Percentiles rank a stretch among this genome's conserved stretches.
phyloP scores from a whole-genome alignment of 2,329 filamentous ascomycete genomes.

The Colletotrichum melonis region DNA sequence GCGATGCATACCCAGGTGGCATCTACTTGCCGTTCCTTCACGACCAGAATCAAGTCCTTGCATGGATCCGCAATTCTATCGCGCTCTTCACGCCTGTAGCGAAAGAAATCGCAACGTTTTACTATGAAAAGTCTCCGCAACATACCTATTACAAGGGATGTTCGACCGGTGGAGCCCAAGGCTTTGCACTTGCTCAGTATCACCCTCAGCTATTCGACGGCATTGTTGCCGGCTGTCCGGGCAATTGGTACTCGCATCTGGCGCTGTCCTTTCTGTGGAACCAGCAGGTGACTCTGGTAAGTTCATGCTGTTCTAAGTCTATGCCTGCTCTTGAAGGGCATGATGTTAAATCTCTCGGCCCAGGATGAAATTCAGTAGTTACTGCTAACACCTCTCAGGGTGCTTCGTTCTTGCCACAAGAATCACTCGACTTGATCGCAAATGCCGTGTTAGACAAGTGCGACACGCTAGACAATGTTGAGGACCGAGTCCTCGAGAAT shows the following conservation, averaged over 20 bases:
- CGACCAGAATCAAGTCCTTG: constrained; percentile 21
- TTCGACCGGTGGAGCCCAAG: constrained; percentile 23
- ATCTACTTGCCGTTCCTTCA: constrained; percentile 5
- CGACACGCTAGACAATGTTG: constrained; percentile 5
- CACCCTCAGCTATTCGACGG: constrained; percentile 19
- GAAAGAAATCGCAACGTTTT: background rate
- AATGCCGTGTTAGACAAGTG: constrained; percentile 6
- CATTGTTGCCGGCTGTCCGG: constrained; percentile 3
- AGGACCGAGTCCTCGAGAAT: constrained; percentile 26
- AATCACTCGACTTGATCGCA: constrained; percentile 1
- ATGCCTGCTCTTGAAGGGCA: too few species aligned
- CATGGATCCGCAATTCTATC: constrained; percentile 22
- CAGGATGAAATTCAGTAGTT: too few species aligned
- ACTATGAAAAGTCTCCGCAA: background rate
- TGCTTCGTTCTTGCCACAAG: background rate
- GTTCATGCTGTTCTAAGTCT: background rate
- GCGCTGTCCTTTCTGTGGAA: constrained; percentile 23
- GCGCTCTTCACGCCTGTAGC: constrained; percentile 13
- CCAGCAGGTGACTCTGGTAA: constrained; percentile 10
- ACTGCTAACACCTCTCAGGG: background rate
- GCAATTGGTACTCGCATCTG: constrained; percentile 28
- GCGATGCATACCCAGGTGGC: constrained; percentile 15
- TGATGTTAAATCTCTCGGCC: too few species aligned
- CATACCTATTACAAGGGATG: constrained; percentile 21
- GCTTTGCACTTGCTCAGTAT: constrained; percentile 7